Evolutionary conservation across 495 filamentous ascomycete species (phyloP), one percentile per base, ranked within the genome.

Genomic region (Penicillium desertorum): DNA sequence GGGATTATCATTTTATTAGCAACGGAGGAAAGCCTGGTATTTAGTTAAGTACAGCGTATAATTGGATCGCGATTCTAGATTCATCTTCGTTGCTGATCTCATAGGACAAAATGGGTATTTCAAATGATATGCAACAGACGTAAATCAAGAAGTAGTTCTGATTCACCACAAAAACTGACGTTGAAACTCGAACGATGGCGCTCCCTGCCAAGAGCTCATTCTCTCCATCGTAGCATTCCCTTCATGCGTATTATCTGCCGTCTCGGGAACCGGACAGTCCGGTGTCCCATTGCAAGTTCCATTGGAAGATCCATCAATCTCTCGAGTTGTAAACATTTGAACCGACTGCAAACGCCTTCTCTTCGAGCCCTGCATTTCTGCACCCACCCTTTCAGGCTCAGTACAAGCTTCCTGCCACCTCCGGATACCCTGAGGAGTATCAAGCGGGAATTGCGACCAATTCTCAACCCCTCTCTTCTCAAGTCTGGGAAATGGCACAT

Each of bases 81-180:
- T 22, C 22, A 22, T 22, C 22, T 22, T 22, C 22, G 3, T 22
- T 22, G 22, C 22, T 22, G 22, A 22, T 22, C 1, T 22, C n/a
- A n/a, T n/a, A n/a, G 22, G 22, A 23, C 22, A 23, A 23, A 23
- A 23, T 23, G 22, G 22, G 22, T 23, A 23, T 23, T 23, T 23
- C 22, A 23, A 23, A 23, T 23, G 22, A 23, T 23, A 23, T 23
- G 22, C 22, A 23, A 23, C 22, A 23, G 22, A 4, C 22, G 22
- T 23, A 23, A 39, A 39, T 12, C 16, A 39, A 39, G 36, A 39
- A 37, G 36, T 5, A n/a, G 11, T 50, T 4, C 25, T 17, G 20
- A 2, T 37, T 66, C 43, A 77, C 72, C 74, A 77, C 12, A 74
- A 62, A 60, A 76, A 77, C 22, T 66, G 63, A 14, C 65, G 60